Base-by-base conservation (phyloP, 1,284 basidiomycete species). In the Sanghuangporus sanghuang region DNA sequence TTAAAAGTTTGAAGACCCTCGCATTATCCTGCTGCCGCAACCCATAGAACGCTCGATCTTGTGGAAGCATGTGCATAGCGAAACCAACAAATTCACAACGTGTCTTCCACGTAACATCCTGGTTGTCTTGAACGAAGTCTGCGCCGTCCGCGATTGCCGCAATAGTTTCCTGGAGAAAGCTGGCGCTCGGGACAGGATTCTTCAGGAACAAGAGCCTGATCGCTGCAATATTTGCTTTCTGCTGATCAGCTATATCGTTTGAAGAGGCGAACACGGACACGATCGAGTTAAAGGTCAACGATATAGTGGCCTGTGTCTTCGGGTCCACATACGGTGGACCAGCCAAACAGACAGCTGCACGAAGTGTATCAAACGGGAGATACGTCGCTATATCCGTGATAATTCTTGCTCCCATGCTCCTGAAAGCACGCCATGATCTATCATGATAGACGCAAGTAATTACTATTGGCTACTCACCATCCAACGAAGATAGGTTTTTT, bases 351-450 rank as follows among this genome's bases (percentile, higher is more conserved):
- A 79, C 71, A 46, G 76, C 67, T 42, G 76, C 78, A 2, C 72
- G 68, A 49, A 78, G 70, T 59, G 72, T 74, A 59, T 73, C 70
- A 2, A 74, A 67, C 6, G 74, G 73, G 64, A 73, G 74, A 52
- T 72, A 70, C 32, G 71, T 68, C 48, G 78, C 67, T 46, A 79
- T 71, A 63, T 80, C 78, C 6, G 74, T 73, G 35, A 75, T 69
- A 38, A 74, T 70, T 2, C 71, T 70, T 21, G 68, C 77, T 76
- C 76, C 77, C n/a, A 76, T 67, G 62, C 64, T 49, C 9, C 39
- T 62, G 38, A 16, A 36, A 27, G 7, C 18, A 12, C 36, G 44
- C 23, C 12, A 23, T 11, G 36, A 9, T 42, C 6, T 11, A 32
- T n/a, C 9, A 57, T 56, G 50, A 12, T 8, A n/a, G 1, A 14